These are phyloP conservation scores for Cichorium intybus DNA, from an alignment of 140 eudicot genomes.

Conservation along the genomic window DNA sequence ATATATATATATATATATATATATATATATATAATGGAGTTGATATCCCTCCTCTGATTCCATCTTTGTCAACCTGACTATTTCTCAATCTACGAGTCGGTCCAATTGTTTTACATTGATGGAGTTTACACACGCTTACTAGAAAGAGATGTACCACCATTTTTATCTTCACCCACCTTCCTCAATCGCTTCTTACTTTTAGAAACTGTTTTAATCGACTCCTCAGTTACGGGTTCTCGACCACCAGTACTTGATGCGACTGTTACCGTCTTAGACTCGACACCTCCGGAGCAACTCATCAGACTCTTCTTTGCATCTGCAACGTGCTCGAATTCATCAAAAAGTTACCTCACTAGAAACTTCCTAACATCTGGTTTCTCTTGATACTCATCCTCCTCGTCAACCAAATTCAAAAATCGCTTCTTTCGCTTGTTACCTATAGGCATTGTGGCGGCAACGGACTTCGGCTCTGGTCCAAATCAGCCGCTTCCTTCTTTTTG, in stretches of 20 bases:
- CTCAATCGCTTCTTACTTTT: slow-evolving; percentile 24
- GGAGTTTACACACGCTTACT: slow-evolving; percentile 11
- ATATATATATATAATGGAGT: no score
- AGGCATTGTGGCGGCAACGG: slow-evolving; percentile 56
- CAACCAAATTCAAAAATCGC: slow-evolving; percentile 36
- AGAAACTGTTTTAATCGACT: not conserved
- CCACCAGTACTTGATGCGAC: slow-evolving; percentile 39
- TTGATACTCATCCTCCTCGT: slow-evolving; percentile 28
- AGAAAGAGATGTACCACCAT: not conserved
- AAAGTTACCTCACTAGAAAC: slow-evolving; percentile 48
- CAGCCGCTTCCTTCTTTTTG: not conserved
- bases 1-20: no score
- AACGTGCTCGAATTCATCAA: slow-evolving; percentile 58
- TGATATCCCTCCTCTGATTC: no score
- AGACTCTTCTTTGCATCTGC: slow-evolving; percentile 21
- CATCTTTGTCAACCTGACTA: no score
- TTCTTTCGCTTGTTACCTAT: slow-evolving; percentile 39
- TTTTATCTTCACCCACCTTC: slow-evolving; percentile 8
- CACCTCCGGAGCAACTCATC: slow-evolving; percentile 1
- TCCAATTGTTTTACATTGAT: not conserved
- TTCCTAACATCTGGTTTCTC: slow-evolving; percentile 1
- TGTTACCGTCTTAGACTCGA: not conserved
- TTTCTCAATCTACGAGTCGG: no score
- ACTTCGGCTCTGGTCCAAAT: not conserved
- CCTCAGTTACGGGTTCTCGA: slow-evolving; percentile 9